Conservation (phyloP, 805 yeast species). For the Cyberlindnera mississippiensis region DNA sequence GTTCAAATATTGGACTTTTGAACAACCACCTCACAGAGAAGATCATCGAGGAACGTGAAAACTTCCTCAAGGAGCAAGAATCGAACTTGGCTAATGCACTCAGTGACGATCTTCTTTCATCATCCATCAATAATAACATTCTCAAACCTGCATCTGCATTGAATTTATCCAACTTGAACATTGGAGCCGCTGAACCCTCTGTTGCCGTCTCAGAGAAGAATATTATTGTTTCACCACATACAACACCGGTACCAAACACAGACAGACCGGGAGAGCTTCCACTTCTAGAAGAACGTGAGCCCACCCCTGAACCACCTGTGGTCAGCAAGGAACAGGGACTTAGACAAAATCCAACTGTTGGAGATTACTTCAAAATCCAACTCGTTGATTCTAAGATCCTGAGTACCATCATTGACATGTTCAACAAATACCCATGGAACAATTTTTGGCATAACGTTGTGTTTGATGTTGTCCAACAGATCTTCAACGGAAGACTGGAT, state of each 20-base stretch:
- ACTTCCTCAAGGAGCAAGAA: conserved; percentile 41
- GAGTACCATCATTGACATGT: conserved; percentile 57
- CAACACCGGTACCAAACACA: conserved; percentile 11
- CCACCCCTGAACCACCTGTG: not conserved
- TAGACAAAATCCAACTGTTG: conserved; percentile 58
- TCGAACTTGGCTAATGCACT: conserved; percentile 25
- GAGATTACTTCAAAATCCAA: conserved; percentile 68
- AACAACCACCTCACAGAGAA: conserved; percentile 73
- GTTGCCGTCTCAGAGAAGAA: conserved; percentile 26
- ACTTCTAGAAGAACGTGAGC: conserved; percentile 3
- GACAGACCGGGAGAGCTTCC: conserved; percentile 15
- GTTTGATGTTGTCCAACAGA: conserved; percentile 78
- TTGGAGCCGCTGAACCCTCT: conserved; percentile 29
- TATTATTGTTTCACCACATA: conserved; percentile 26
- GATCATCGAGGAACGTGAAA: conserved; percentile 67
- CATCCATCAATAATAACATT: not conserved
- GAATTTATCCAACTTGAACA: conserved; percentile 24
- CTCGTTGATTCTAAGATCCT: conserved; percentile 62
- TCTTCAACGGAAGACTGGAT: conserved; percentile 69
- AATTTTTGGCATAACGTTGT: conserved; percentile 84
- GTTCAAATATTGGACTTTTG: conserved; percentile 90
- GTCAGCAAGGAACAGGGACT: conserved; percentile 27
- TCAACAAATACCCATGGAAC: conserved; percentile 76
- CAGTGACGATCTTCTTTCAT: conserved; percentile 23
- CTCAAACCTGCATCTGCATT: conserved; percentile 8